phyloP scores from a whole-genome alignment of 768 basidiomycete genomes.

The Clavulina sp. region DNA sequence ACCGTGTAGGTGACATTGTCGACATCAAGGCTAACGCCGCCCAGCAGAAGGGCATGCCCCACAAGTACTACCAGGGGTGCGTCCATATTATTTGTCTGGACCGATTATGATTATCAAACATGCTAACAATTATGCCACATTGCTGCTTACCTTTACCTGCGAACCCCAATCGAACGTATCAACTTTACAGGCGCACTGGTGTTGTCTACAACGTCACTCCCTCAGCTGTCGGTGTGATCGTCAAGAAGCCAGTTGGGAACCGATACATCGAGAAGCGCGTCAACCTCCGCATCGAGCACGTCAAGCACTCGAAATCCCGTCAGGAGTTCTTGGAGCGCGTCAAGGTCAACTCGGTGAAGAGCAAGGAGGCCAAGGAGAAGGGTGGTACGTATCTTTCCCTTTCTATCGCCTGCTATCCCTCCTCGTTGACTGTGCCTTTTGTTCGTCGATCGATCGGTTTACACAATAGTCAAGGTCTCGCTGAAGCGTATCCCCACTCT shows the following conservation, averaged over 20 bases:
- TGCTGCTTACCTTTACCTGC: neutral
- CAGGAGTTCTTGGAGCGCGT: slow-evolving; percentile 96
- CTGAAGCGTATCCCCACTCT: slow-evolving; percentile 73
- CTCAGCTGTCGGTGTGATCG: slow-evolving; percentile 85
- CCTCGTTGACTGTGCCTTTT: slow-evolving; percentile 3
- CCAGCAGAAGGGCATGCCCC: slow-evolving; percentile 99
- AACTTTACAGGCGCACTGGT: slow-evolving; percentile 64
- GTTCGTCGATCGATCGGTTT: neutral
- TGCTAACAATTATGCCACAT: slow-evolving; percentile 1
- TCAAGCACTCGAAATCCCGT: slow-evolving; percentile 91
- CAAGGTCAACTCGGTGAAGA: slow-evolving; percentile 73
- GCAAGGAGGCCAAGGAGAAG: slow-evolving; percentile 73
- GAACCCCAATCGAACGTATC: neutral
- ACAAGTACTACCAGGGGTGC: slow-evolving; percentile 95
- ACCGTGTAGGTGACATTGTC: slow-evolving; percentile 93
- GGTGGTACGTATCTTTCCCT: slow-evolving; percentile 43
- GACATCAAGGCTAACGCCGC: slow-evolving; percentile 99
- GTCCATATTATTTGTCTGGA: slow-evolving; percentile 20
- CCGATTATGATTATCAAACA: no score
- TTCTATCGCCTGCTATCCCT: slow-evolving; percentile 3
- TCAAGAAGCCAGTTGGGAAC: slow-evolving; percentile 97
- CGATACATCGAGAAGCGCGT: slow-evolving; percentile 99
- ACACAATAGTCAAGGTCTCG: slow-evolving; percentile 46
- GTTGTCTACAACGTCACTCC: slow-evolving; percentile 98
- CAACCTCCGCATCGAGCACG: slow-evolving; percentile 92